These are phyloP conservation scores for Terana coerulea DNA, from an alignment of 768 basidiomycete genomes.

Conservation along the genomic window DNA sequence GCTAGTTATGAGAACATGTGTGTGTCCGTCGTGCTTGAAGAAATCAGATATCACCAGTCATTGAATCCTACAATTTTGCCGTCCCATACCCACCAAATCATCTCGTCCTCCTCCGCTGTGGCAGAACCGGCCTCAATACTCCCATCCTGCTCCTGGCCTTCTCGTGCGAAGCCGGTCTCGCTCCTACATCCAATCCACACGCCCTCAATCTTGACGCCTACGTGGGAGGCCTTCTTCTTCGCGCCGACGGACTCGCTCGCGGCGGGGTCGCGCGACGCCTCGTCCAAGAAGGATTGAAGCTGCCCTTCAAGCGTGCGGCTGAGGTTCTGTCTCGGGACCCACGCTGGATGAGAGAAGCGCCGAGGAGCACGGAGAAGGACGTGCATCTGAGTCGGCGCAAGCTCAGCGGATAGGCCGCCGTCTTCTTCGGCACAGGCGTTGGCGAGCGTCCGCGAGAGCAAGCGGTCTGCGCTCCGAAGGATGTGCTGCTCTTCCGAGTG, in stretches of 20 bases:
- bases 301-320: conserved; percentile 33
- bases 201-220: conserved; percentile 33
- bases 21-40: too few species aligned
- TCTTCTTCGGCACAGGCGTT: conserved; percentile 40
- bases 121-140: conserved; percentile 15
- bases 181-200: conserved; percentile 33
- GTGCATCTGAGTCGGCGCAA: conserved; percentile 47
- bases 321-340: conserved; percentile 44
- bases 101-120: conserved; percentile 38
- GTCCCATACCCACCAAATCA: conserved; percentile 53
- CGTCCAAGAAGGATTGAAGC: conserved; percentile 33
- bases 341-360: conserved; percentile 42
- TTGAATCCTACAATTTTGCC: conserved; percentile 43
- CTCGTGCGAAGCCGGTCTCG: neutral
- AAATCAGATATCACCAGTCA: too few species aligned
- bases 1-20: neutral
- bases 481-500: conserved; percentile 29
- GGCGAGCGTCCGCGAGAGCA: conserved; percentile 43
- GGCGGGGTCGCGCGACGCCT: conserved; percentile 15
- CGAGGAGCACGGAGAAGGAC: conserved; percentile 45
- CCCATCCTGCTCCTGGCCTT: too few species aligned
- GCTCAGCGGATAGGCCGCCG: conserved; percentile 39
- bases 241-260: conserved; percentile 25
- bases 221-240: conserved; percentile 21
- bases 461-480: conserved; percentile 24